Evolutionary conservation across 116 monocot genomes (phyloP).

Genomic region (Iris pallida): DNA sequence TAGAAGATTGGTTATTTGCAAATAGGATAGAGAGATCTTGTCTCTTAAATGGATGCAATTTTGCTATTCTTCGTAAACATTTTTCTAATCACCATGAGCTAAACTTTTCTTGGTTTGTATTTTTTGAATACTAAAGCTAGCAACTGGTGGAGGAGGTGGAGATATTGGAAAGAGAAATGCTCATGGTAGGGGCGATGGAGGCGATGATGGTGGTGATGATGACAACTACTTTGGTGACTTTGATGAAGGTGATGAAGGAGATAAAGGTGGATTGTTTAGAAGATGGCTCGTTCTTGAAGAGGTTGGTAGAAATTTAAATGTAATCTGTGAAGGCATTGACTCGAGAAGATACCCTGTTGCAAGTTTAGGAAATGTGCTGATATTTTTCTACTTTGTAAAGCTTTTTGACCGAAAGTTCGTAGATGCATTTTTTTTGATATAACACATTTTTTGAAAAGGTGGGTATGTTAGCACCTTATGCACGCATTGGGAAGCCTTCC

Average conservation of each 20-base stretch:
- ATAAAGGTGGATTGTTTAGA: constrained; percentile 91
- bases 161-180: constrained; percentile 94
- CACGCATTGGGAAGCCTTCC: constrained; percentile 66
- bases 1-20: too few species aligned
- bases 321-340: neutral
- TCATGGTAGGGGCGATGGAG: constrained; percentile 98
- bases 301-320: constrained; percentile 31
- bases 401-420: constrained; percentile 92
- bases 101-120: neutral
- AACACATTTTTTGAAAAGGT: too few species aligned
- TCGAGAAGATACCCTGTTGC: too few species aligned
- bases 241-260: constrained; percentile 97
- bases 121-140: constrained; percentile 39
- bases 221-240: constrained; percentile 99
- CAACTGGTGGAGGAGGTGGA: constrained; percentile 92
- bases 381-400: constrained; percentile 19
- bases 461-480: constrained; percentile 87
- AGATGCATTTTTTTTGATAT: too few species aligned
- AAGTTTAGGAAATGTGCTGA: too few species aligned
- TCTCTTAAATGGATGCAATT: too few species aligned
- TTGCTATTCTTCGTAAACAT: too few species aligned
- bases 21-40: too few species aligned
- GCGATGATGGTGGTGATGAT: constrained; percentile 98
- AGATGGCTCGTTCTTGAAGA: constrained; percentile 73
- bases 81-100: too few species aligned